Conservation (phyloP, 2,329 filamentous ascomycete species). For the Penicillium hesseltinei region DNA sequence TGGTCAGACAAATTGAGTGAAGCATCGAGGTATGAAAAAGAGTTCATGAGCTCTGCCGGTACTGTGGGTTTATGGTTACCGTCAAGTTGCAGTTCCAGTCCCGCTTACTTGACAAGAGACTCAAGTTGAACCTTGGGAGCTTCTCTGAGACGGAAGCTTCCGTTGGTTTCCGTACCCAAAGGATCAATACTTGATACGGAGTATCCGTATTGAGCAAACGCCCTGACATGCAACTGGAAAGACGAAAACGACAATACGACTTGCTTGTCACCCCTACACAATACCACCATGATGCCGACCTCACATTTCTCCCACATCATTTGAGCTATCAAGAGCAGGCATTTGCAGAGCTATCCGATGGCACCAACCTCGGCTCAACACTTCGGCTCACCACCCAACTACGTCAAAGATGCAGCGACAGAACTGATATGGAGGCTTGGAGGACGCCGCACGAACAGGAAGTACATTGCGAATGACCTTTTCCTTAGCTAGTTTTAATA, state of each 20-base stretch:
- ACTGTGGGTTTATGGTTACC: too few relatives aligned
- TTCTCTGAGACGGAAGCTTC: not conserved
- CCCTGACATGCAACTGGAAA: not conserved
- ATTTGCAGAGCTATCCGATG: not conserved
- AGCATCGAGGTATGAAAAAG: not conserved
- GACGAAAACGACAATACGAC: not conserved
- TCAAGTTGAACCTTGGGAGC: not conserved
- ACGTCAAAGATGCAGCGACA: not conserved
- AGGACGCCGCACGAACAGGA: too few relatives aligned
- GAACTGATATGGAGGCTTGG: not conserved
- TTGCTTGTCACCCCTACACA: not conserved
- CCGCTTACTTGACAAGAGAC: not conserved
- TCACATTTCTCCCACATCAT: not conserved
- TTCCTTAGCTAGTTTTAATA: not conserved
- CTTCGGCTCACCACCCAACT: not conserved
- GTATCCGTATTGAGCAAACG: not conserved
- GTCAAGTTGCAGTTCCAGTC: not conserved
- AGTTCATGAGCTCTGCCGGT: not conserved
- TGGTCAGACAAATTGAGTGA: not conserved
- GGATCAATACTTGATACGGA: not conserved
- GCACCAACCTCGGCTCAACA: not conserved
- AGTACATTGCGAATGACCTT: accelerated
- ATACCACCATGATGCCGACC: not conserved
- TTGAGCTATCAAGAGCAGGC: not conserved
- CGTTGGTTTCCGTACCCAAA: too few relatives aligned